Conservation (phyloP, 2,329 filamentous ascomycete genomes). For the Pseudogymnoascus sp. region DNA sequence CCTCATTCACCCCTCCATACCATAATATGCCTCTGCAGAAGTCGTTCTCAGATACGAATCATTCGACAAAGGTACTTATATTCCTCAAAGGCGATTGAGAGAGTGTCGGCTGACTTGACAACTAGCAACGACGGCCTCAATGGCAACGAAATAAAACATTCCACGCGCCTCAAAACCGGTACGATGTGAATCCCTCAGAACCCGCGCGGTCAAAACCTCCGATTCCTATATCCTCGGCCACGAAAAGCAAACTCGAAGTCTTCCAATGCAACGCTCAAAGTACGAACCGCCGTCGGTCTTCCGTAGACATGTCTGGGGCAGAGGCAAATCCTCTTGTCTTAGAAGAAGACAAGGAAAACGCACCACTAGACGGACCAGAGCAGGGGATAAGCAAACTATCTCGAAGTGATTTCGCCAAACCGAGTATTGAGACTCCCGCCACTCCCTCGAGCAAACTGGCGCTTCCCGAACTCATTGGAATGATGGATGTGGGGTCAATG, state of each 20-base stretch:
- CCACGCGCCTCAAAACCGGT: conserved; percentile 17
- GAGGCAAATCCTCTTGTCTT: conserved; percentile 18
- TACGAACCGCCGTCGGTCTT: conserved; percentile 5
- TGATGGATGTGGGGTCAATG: conserved; percentile 32
- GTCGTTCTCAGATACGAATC: conserved; percentile 31
- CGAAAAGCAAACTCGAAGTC: conserved; percentile 52
- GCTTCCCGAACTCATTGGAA: conserved; percentile 50
- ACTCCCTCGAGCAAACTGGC: conserved; percentile 48
- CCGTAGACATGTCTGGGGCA: conserved; percentile 15
- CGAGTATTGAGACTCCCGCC: conserved; percentile 24
- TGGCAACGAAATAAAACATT: conserved; percentile 28
- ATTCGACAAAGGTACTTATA: conserved; percentile 22
- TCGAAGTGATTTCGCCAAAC: conserved; percentile 17
- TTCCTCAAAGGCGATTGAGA: neutral
- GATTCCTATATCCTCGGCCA: conserved; percentile 41
- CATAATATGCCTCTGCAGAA: conserved; percentile 30
- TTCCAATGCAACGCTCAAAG: conserved; percentile 45
- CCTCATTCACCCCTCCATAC: neutral
- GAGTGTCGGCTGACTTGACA: neutral
- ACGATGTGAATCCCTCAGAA: conserved; percentile 15
- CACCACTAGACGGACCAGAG: neutral
- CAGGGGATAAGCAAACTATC: neutral
- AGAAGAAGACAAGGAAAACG: conserved; percentile 25
- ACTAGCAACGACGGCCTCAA: conserved; percentile 21
- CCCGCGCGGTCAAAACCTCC: conserved; percentile 24